Conservation (phyloP, 305 asterid species). For the Salvia sclarea region DNA sequence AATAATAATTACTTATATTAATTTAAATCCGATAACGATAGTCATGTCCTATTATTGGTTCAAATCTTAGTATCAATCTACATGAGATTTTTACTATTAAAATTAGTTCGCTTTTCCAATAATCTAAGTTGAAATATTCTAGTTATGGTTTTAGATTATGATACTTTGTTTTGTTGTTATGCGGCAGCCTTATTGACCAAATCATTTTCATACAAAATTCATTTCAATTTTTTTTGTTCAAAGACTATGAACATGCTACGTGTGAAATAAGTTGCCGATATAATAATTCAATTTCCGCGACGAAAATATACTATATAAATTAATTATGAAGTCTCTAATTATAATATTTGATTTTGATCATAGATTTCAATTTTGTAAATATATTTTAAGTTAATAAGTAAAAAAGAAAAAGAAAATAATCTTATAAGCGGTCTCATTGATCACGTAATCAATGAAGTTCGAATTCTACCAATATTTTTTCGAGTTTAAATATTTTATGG, state of each 20-base stretch:
- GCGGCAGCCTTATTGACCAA: conserved; percentile 3
- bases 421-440: background rate
- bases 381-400: background rate
- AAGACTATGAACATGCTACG: conserved; percentile 21
- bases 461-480: background rate
- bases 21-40: conserved; percentile 23
- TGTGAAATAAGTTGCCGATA: conserved; percentile 10
- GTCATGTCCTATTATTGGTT: conserved; percentile 18
- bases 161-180: background rate
- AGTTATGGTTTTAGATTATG: background rate
- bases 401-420: background rate
- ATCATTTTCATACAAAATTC: conserved; percentile 2
- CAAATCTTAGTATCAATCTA: conserved; percentile 30
- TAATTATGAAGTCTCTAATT: background rate
- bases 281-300: background rate
- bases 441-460: background rate
- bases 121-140: background rate
- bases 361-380: background rate
- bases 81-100: conserved; percentile 5
- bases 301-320: background rate
- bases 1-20: conserved; percentile 18
- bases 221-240: background rate
- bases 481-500: background rate
- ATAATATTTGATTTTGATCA: background rate
- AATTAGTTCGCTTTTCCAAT: background rate